Percentiles rank a stretch among this genome's conserved stretches.
Conservation (phyloP, 1,139 yeast genomes). For the Debaryomycetaceae sp. region DNA sequence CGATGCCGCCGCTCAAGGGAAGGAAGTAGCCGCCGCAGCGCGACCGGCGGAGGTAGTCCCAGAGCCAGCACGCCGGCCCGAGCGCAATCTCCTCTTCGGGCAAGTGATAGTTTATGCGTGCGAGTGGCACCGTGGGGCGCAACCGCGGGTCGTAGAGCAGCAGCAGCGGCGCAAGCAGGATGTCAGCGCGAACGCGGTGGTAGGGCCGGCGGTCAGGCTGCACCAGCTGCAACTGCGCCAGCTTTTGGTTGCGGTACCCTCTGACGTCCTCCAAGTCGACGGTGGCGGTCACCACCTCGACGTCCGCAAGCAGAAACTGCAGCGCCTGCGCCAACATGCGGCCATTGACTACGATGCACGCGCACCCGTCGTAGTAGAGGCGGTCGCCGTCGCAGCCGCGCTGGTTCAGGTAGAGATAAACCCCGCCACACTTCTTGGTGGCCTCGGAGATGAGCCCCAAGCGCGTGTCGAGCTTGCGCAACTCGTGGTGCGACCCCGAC, state of each 20-base stretch:
- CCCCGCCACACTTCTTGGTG: constrained; percentile 93
- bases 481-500: constrained; percentile 94
- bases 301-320: constrained; percentile 84
- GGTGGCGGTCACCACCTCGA: constrained; percentile 91
- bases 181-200: constrained; percentile 56
- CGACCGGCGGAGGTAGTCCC: constrained; percentile 95
- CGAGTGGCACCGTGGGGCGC: constrained; percentile 53
- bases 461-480: constrained; percentile 82
- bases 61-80: constrained; percentile 99
- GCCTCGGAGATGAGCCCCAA: constrained; percentile 85
- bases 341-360: constrained; percentile 90
- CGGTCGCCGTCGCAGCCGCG: constrained; percentile 98
- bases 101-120: constrained; percentile 58
- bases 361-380: constrained; percentile 94
- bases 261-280: constrained; percentile 90
- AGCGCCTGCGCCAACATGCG: constrained; percentile 86
- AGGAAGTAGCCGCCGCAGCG: constrained; percentile 86
- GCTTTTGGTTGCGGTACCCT: constrained; percentile 68
- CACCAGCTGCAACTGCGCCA: constrained; percentile 76
- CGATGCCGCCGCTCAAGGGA: constrained; percentile 96
- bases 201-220: constrained; percentile 43
- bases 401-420: constrained; percentile 89
- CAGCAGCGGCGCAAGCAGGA: constrained; percentile 57
- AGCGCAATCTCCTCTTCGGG: constrained; percentile 96
- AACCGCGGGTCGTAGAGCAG: constrained; percentile 57